phyloP scores from a whole-genome alignment of 2,329 filamentous ascomycete species.

The Talaromyces piceae region DNA sequence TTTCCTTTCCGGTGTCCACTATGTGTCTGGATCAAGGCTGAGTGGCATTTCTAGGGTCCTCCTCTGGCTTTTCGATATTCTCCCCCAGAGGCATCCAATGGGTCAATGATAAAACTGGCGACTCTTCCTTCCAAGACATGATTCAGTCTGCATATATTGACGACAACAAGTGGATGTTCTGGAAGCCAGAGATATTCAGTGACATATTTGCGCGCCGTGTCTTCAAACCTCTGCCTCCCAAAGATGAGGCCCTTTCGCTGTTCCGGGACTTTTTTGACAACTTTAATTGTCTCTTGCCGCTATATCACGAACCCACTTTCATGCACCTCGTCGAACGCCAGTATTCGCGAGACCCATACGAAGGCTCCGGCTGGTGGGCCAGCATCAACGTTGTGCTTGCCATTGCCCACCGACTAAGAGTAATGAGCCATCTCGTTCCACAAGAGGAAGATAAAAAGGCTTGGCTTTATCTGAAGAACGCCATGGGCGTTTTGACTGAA shows the following conservation, averaged over 20 bases:
- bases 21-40: background rate
- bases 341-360: slow-evolving; percentile 85
- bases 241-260: slow-evolving; percentile 78
- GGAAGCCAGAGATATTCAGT: slow-evolving; percentile 95
- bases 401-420: slow-evolving; percentile 84
- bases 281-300: slow-evolving; percentile 97
- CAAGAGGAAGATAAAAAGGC: slow-evolving; percentile 89
- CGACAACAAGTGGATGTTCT: slow-evolving; percentile 92
- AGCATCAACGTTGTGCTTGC: slow-evolving; percentile 89
- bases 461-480: slow-evolving; percentile 95
- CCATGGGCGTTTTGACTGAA: slow-evolving; percentile 86
- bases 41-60: slow-evolving; percentile 59
- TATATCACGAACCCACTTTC: slow-evolving; percentile 96
- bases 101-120: slow-evolving; percentile 98
- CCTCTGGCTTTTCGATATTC: slow-evolving; percentile 97
- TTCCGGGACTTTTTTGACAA: slow-evolving; percentile 95
- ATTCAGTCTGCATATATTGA: slow-evolving; percentile 85
- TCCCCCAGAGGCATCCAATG: slow-evolving; percentile 96
- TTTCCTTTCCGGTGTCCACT: background rate
- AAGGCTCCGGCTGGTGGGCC: slow-evolving; percentile 97
- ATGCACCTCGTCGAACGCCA: slow-evolving; percentile 95
- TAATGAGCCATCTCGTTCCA: slow-evolving; percentile 90
- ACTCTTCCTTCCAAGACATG: slow-evolving; percentile 89
- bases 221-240: slow-evolving; percentile 75
- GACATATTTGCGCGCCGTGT: slow-evolving; percentile 82